A percentile compares a stretch with the other conserved stretches of the same genome.
phyloP scores from a whole-genome alignment of 768 basidiomycete species.

The Chalciporus chontae region DNA sequence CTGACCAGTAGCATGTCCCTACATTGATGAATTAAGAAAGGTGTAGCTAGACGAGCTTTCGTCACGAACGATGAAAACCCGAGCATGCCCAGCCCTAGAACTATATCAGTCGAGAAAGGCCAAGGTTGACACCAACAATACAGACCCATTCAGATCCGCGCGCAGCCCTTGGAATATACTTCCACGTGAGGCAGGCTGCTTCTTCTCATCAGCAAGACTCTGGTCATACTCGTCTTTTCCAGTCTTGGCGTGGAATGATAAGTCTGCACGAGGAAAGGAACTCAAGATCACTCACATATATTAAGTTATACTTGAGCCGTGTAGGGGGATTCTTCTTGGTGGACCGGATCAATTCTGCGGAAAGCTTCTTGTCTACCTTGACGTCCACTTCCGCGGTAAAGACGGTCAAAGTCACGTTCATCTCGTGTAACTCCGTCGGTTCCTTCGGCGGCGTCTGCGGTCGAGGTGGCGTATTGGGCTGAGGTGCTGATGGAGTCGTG shows the following conservation, averaged over 20 bases:
- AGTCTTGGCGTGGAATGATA: slow-evolving; percentile 45
- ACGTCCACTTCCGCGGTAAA: slow-evolving; percentile 50
- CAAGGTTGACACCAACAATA: background rate
- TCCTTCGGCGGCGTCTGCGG: slow-evolving; percentile 20
- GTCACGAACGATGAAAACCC: slow-evolving; percentile 75
- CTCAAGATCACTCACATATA: slow-evolving; percentile 57
- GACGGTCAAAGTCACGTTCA: slow-evolving; percentile 31
- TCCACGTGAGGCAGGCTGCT: slow-evolving; percentile 55
- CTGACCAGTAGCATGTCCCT: slow-evolving; percentile 91
- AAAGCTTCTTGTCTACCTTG: slow-evolving; percentile 59
- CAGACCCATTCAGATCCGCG: slow-evolving; percentile 81
- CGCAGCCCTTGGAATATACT: slow-evolving; percentile 86
- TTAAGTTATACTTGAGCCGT: slow-evolving; percentile 72
- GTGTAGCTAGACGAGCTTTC: background rate
- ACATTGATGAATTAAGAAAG: slow-evolving; percentile 2
- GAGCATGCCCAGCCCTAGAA: slow-evolving; percentile 58
- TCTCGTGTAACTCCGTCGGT: slow-evolving; percentile 19
- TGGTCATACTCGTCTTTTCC: slow-evolving; percentile 78
- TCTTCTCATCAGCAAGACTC: slow-evolving; percentile 64
- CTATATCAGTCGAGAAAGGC: slow-evolving; percentile 5
- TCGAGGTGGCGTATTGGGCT: slow-evolving; percentile 3
- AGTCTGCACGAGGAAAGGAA: slow-evolving; percentile 10
- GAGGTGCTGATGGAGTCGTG: slow-evolving; percentile 15
- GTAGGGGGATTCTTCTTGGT: slow-evolving; percentile 93
- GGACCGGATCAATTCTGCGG: slow-evolving; percentile 75